Evolutionary conservation across 1,284 basidiomycete species (phyloP), one percentile per base, ranked within the genome.

Genomic region (Paramarasmius palmivorus): DNA sequence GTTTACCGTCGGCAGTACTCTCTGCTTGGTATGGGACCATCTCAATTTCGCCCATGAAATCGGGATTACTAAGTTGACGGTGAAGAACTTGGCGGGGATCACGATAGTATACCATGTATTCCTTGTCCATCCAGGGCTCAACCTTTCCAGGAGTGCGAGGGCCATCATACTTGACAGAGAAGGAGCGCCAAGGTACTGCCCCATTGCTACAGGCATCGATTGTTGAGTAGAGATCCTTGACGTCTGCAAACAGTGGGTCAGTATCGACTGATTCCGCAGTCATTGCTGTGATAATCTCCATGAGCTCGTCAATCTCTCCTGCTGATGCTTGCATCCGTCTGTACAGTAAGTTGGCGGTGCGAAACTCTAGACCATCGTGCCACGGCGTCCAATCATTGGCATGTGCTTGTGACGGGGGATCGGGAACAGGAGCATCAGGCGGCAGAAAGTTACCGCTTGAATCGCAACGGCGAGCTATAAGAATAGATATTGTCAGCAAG

Each of bases 31-130:
- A 61, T 3, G 66, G 59, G 12, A 51, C 19, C 35, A 47, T 59
- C 48, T 68, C 61, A 6, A 65, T 54, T 40, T 67, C 52, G 2
- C 52, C 46, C 3, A 53, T 41, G 39, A 66, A 69, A 39, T 63
- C 63, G 0, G 55, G 54, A n/a, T 62, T 65, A 1, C 42, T 51
- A 4, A 70, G 41, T 15, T 57, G 56, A 3, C 56, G 55, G 10
- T 53, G 34, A 7, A 65, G 4, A 4, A 66, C 55, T 12, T 35
- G n/a, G 0, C 32, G 53, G 3, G 65, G 62, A 29, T 67, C 59
- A 3, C 61, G 49, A 45, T 56, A 65, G 59, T 61, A 66, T 9
- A 69, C 57, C 7, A 65, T 58, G 46, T 62, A 65, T 26, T 52
- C 9, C 3, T 48, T 22, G 0, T 8, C 9, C 49, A 58, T 63